Percentiles rank a stretch among this genome's conserved stretches.
phyloP scores from a whole-genome alignment of 768 basidiomycete genomes.

The Kockovaella imperatae region DNA sequence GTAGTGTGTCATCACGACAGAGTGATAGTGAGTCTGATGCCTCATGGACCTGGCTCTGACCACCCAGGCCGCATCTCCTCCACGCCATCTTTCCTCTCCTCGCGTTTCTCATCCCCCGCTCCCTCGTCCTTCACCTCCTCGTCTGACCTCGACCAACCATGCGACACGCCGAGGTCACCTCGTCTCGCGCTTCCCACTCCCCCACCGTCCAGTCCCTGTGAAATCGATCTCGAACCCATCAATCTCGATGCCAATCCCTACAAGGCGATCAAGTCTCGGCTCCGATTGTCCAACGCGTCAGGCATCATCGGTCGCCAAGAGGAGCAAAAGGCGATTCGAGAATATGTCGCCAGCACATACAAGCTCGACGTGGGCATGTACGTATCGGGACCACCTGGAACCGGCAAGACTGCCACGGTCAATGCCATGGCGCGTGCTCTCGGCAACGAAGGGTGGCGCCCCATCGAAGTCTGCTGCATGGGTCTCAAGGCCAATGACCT shows the following conservation, averaged over 20 bases:
- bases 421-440: slow-evolving; percentile 32
- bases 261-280: slow-evolving; percentile 37
- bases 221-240: slow-evolving; percentile 7
- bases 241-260: slow-evolving; percentile 32
- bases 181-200: slow-evolving; percentile 26
- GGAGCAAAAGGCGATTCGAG: slow-evolving; percentile 27
- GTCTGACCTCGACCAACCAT: slow-evolving; percentile 16
- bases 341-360: slow-evolving; percentile 21
- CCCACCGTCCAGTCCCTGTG: slow-evolving; percentile 22
- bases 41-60: slow-evolving; percentile 6
- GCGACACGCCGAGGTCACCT: slow-evolving; percentile 1
- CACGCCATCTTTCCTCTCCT: slow-evolving; percentile 17
- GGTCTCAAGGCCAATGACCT: slow-evolving; percentile 36
- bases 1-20: slow-evolving; percentile 31
- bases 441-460: slow-evolving; percentile 22
- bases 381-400: slow-evolving; percentile 87
- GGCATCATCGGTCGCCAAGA: slow-evolving; percentile 37
- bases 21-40: slow-evolving; percentile 27
- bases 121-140: slow-evolving; percentile 26
- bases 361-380: slow-evolving; percentile 48
- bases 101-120: slow-evolving; percentile 20
- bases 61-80: slow-evolving; percentile 4
- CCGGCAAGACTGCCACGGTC: slow-evolving; percentile 56
- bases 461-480: slow-evolving; percentile 43
- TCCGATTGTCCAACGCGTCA: slow-evolving; percentile 28